Evolutionary conservation across 805 yeast genomes (phyloP).

Genomic region (Candida adriatica): DNA sequence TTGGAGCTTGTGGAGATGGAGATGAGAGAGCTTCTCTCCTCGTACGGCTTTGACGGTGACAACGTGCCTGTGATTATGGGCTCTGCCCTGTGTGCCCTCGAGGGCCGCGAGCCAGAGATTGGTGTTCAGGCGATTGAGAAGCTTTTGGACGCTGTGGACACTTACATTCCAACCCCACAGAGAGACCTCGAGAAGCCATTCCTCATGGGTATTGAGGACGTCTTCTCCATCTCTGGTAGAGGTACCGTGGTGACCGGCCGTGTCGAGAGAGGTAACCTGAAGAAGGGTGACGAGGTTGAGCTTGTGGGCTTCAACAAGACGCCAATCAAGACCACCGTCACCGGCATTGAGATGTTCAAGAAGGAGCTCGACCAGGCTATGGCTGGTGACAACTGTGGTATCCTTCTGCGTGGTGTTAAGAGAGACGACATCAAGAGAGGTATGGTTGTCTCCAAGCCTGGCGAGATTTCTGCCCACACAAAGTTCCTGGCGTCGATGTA

Average conservation of each 20-base stretch:
- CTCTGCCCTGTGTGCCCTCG: conserved; percentile 95
- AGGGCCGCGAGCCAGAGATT: conserved; percentile 81
- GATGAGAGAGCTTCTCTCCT: conserved; percentile 90
- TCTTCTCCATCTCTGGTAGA: conserved; percentile 98
- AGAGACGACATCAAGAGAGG: conserved; percentile 97
- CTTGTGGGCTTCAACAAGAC: conserved; percentile 86
- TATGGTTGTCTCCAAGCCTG: conserved; percentile 94
- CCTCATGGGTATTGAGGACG: conserved; percentile 95
- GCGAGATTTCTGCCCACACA: conserved; percentile 85
- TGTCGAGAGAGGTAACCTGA: conserved; percentile 95
- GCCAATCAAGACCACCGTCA: conserved; percentile 88
- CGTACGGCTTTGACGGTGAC: conserved; percentile 97
- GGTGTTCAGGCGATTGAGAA: conserved; percentile 80
- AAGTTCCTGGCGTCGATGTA: conserved; percentile 91
- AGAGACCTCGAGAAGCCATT: conserved; percentile 96
- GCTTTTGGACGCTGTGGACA: conserved; percentile 89
- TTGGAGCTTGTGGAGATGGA: conserved; percentile 99
- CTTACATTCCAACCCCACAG: conserved; percentile 89
- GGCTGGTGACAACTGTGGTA: conserved; percentile 99
- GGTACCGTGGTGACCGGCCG: conserved; percentile 99
- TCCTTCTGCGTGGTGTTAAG: conserved; percentile 94
- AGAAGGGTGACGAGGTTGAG: conserved; percentile 98
- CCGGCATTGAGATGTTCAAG: conserved; percentile 99
- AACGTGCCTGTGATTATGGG: conserved; percentile 98
- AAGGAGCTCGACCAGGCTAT: conserved; percentile 95